Evolutionary conservation across 2,329 filamentous ascomycete genomes (phyloP).

Genomic region (Monilinia fructigena): DNA sequence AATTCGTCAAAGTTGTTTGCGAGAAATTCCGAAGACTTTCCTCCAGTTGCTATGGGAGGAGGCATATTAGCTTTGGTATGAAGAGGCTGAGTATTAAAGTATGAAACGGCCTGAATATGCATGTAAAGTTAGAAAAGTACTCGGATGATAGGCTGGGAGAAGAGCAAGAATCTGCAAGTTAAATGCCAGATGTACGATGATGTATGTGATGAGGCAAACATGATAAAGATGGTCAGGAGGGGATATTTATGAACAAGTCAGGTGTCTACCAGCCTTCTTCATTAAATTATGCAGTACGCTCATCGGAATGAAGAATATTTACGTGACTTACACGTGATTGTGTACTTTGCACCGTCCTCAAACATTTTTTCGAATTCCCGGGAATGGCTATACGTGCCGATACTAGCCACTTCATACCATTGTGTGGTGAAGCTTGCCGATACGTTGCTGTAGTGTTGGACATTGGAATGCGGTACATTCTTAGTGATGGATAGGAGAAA

Average conservation of each 20-base stretch:
- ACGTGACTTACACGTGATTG: constrained; percentile 22
- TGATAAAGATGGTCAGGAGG: constrained; percentile 32
- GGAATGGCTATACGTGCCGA: constrained; percentile 20
- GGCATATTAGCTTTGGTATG: constrained; percentile 32
- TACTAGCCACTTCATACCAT: constrained; percentile 21
- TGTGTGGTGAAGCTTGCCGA: constrained; percentile 8
- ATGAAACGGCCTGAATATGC: constrained; percentile 22
- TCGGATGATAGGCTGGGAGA: constrained; percentile 19
- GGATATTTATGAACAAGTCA: constrained; percentile 37
- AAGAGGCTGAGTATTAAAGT: constrained; percentile 20
- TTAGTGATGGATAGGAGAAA: constrained; percentile 13
- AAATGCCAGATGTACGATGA: constrained; percentile 31
- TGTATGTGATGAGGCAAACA: constrained; percentile 28
- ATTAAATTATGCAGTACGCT: constrained; percentile 30
- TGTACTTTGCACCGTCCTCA: constrained; percentile 22
- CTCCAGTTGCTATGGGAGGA: constrained; percentile 31
- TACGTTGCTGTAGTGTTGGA: background rate
- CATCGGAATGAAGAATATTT: constrained; percentile 29
- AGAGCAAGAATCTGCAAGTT: constrained; percentile 26
- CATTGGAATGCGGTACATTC: constrained; percentile 23
- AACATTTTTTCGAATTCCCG: constrained; percentile 24
- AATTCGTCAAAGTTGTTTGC: constrained; percentile 50
- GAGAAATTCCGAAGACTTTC: constrained; percentile 54
- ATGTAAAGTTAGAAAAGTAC: constrained; percentile 23
- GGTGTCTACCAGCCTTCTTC: constrained; percentile 35